These are phyloP conservation scores for Gracilaria vermiculophylla DNA, from an alignment of 23 red algal genomes.

Conservation along the genomic window DNA sequence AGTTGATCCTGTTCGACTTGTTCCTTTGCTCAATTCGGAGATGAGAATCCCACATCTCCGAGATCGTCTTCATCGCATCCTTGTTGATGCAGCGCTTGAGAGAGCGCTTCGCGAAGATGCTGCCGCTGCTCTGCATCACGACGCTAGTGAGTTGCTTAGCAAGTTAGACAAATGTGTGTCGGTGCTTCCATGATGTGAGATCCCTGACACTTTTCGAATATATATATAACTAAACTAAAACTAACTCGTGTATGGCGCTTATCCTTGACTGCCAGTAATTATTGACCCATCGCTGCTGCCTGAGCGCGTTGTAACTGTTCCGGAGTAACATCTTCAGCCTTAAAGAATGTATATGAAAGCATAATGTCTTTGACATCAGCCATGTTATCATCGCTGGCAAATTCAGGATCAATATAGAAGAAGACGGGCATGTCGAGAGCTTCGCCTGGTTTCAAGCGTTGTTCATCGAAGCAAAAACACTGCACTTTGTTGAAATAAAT, in stretches of 20 bases:
- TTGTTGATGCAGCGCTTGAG: constrained; percentile 77
- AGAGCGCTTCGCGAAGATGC: constrained; percentile 71
- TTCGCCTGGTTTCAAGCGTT: constrained; percentile 86
- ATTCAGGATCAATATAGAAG: constrained; percentile 96
- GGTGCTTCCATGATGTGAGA: neutral
- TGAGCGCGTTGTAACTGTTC: constrained; percentile 79
- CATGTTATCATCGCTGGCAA: constrained; percentile 90
- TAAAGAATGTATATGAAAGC: constrained; percentile 97
- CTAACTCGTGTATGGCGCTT: neutral
- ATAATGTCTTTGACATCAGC: constrained; percentile 90
- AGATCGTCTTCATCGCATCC: constrained; percentile 79
- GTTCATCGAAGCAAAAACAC: constrained; percentile 99
- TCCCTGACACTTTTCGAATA: neutral
- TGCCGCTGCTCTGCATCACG: constrained; percentile 66
- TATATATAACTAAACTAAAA: neutral
- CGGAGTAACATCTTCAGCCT: constrained; percentile 84
- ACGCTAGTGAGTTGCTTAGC: constrained; percentile 63
- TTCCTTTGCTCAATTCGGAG: constrained; percentile 66
- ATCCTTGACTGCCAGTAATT: neutral
- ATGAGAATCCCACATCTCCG: constrained; percentile 72
- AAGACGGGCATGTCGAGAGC: constrained; percentile 98
- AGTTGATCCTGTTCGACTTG: constrained; percentile 69
- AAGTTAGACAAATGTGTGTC: constrained; percentile 60
- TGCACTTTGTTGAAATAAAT: constrained; percentile 99
- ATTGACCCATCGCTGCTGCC: constrained; percentile 60